phyloP scores from a whole-genome alignment of 1,284 basidiomycete species.

The Cryptococcus sp. region DNA sequence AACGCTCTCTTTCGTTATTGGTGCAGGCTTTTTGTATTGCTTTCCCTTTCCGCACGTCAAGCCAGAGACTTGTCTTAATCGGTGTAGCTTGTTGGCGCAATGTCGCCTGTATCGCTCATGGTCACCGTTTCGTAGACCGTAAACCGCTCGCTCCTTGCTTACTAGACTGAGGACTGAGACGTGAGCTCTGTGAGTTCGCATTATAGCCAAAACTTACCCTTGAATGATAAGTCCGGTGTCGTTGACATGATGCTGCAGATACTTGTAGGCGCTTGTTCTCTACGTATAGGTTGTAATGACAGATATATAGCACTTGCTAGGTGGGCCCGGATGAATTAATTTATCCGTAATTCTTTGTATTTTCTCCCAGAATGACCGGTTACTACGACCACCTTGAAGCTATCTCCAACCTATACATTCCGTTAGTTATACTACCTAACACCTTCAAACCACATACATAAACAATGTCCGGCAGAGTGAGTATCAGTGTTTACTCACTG shows the following conservation, averaged over 20 bases:
- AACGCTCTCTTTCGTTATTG: slow-evolving; percentile 60
- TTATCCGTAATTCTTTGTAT: no score
- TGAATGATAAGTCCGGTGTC: slow-evolving; percentile 31
- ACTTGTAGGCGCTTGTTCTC: no score
- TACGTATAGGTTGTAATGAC: no score
- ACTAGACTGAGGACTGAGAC: slow-evolving; percentile 67
- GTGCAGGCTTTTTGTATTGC: slow-evolving; percentile 76
- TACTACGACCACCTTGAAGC: no score
- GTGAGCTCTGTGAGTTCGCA: not conserved
- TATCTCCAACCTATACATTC: no score
- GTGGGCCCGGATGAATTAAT: no score
- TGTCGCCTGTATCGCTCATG: slow-evolving; percentile 79
- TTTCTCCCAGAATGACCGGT: no score
- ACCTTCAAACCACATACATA: not conserved
- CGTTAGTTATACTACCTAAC: no score
- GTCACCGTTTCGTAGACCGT: slow-evolving; percentile 86
- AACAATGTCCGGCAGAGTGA: slow-evolving; percentile 33
- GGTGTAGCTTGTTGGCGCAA: slow-evolving; percentile 83
- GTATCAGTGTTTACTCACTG: not conserved
- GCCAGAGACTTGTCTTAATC: slow-evolving; percentile 74
- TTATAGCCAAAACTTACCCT: slow-evolving; percentile 18
- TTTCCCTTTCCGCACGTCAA: slow-evolving; percentile 83
- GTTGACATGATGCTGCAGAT: no score
- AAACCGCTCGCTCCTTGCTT: slow-evolving; percentile 84
- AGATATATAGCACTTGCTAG: no score